Evolutionary conservation across 345 rosid genomes (phyloP).

Genomic region (Camelina sativa): DNA sequence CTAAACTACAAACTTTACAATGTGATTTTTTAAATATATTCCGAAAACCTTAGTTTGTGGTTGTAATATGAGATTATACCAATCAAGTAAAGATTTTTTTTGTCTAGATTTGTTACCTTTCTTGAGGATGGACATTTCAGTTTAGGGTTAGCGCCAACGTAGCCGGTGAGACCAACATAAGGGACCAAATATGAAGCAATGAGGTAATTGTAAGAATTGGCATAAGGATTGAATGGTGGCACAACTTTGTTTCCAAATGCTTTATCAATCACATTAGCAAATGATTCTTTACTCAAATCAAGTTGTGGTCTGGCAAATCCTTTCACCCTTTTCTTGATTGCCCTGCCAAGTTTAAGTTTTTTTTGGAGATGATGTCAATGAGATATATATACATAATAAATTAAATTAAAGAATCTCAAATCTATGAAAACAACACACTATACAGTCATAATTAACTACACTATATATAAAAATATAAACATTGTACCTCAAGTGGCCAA

Average conservation of each 20-base stretch:
- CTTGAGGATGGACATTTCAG: conserved; percentile 53
- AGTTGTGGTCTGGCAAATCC: conserved; percentile 87
- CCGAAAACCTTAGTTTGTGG: neutral
- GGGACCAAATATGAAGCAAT: conserved; percentile 80
- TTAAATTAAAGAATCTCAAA: neutral
- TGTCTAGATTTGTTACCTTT: conserved; percentile 47
- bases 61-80: conserved; percentile 13
- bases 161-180: conserved; percentile 82
- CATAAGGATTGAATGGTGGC: conserved; percentile 84
- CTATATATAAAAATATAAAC: neutral
- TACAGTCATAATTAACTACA: neutral
- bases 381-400: neutral
- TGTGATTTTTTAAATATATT: neutral
- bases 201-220: conserved; percentile 58
- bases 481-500: conserved; percentile 77
- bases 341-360: conserved; percentile 47
- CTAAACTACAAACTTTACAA: neutral
- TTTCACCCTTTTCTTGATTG: conserved; percentile 58
- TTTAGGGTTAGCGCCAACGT: conserved; percentile 75
- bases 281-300: conserved; percentile 61
- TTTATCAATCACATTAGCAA: conserved; percentile 56
- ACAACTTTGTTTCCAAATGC: conserved; percentile 56
- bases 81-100: neutral
- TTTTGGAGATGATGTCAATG: neutral
- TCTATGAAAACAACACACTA: no score